Evolutionary conservation across 768 basidiomycete species (phyloP).

Genomic region (Lactifluus pinguis): DNA sequence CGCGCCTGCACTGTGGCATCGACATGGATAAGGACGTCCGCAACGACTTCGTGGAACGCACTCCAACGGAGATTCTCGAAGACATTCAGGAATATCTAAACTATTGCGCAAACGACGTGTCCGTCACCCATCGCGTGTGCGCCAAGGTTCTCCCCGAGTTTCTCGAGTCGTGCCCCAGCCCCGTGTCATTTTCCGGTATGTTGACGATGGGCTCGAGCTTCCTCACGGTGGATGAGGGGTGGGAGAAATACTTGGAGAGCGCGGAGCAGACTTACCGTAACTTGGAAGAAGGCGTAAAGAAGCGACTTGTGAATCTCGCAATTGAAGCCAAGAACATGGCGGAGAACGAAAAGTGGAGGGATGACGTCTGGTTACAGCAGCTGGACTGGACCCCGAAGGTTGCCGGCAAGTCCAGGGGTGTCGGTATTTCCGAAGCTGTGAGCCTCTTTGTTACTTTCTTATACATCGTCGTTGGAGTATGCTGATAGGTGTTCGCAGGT

Average conservation of each 20-base stretch:
- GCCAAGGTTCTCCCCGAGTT: conserved; percentile 71
- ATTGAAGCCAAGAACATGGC: conserved; percentile 43
- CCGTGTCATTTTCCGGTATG: conserved; percentile 86
- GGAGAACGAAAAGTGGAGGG: conserved; percentile 47
- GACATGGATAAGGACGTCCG: conserved; percentile 70
- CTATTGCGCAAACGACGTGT: conserved; percentile 84
- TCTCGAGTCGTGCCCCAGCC: conserved; percentile 76
- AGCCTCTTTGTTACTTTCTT: neutral
- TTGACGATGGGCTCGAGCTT: conserved; percentile 89
- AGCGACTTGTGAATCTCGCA: conserved; percentile 59
- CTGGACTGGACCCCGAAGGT: conserved; percentile 93
- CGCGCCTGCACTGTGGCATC: conserved; percentile 79
- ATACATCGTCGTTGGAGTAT: neutral
- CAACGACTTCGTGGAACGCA: conserved; percentile 62
- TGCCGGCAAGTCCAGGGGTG: conserved; percentile 58
- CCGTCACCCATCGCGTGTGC: conserved; percentile 77
- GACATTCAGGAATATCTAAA: conserved; percentile 64
- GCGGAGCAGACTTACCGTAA: conserved; percentile 72
- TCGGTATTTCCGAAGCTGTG: conserved; percentile 30
- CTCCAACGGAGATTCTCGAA: conserved; percentile 53
- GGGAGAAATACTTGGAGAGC: conserved; percentile 72
- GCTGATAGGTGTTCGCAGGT: neutral
- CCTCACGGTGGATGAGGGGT: conserved; percentile 81
- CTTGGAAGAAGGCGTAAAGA: conserved; percentile 54
- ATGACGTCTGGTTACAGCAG: conserved; percentile 80